Base-by-base conservation (phyloP, 257 asterid species). In the Nicotiana tabacum region DNA sequence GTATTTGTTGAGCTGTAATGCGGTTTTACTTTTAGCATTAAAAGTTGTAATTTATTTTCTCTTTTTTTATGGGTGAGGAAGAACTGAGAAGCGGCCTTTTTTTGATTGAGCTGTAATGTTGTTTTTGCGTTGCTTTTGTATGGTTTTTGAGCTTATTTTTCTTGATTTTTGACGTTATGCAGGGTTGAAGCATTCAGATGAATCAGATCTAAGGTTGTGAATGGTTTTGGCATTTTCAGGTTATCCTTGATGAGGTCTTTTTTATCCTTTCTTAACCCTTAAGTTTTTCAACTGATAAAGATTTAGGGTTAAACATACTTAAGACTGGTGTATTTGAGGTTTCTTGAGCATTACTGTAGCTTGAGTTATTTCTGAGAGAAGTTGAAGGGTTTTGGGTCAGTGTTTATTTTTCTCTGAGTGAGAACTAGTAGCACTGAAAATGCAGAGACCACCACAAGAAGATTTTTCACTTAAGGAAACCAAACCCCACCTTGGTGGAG, bases 401-500 rank as follows among this genome's bases (percentile, higher is more conserved):
- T 55, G 21, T 55, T 43, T 43, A 43, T 43, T 43, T 43, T 55
- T 6, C 4, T 55, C 30, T 55, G 60, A 58, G 64, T 2, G 27
- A 18, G 64, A 58, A 18, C 64, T 5, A 58, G 58, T 53, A 53
- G 21, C 64, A 1, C 9, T 9, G 16, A 76, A 27, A 76, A 76
- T 76, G 80, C 80, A 76, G 80, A 76, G 80, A 43, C 72, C 83
- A 21, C 85, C 69, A 18, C 83, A 61, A 9, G 69, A 62, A 6
- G 85, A 83, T 2, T 77, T 62, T 83, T 39, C 18, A 12, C 79
- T 83, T 4, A 83, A 77, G 55, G 85, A 83, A 83, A 83, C 85
- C 12, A 77, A 53, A 17, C 85, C 85, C 61, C 61, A 30, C 68
- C 83, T 83, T n/a, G 85, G 85, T n/a, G 85, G 80, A 30, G 70